phyloP scores from a whole-genome alignment of 352 stramenopile genomes.

The Phytophthora hibernalis region DNA sequence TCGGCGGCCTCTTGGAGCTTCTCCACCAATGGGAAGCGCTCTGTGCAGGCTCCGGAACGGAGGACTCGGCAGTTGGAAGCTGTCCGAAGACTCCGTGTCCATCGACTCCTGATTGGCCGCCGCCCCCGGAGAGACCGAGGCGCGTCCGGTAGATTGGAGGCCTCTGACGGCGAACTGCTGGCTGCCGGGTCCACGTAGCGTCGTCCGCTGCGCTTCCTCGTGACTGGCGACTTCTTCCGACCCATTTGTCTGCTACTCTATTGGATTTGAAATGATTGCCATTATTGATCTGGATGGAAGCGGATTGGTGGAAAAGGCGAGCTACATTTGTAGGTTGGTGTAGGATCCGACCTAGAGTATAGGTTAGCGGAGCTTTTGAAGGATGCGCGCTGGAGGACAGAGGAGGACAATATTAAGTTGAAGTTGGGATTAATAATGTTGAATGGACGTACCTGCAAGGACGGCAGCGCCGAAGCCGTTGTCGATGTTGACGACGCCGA shows the following conservation, averaged over 20 bases:
- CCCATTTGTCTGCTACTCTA: constrained; percentile 31
- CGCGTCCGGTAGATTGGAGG: constrained; percentile 1
- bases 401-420: constrained; percentile 16
- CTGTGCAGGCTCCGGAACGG: constrained; percentile 5
- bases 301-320: neutral
- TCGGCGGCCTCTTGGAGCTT: neutral
- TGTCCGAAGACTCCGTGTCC: constrained; percentile 21
- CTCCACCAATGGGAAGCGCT: constrained; percentile 13
- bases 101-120: constrained; percentile 21
- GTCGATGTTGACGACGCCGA: constrained; percentile 99
- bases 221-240: constrained; percentile 41
- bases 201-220: constrained; percentile 38
- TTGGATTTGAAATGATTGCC: constrained; percentile 9
- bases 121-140: constrained; percentile 20
- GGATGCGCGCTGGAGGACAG: constrained; percentile 37
- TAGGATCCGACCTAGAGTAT: neutral
- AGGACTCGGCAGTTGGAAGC: constrained; percentile 7
- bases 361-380: constrained; percentile 35
- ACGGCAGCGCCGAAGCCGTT: constrained; percentile 98
- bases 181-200: constrained; percentile 19
- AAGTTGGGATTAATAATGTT: constrained; percentile 2
- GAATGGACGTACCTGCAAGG: constrained; percentile 77
- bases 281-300: neutral
- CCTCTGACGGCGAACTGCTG: constrained; percentile 5
- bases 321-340: constrained; percentile 7